Evolutionary conservation across 495 filamentous ascomycete genomes (phyloP), one percentile per base, ranked within the genome.

Genomic region (Penicillium dipodomyicola): DNA sequence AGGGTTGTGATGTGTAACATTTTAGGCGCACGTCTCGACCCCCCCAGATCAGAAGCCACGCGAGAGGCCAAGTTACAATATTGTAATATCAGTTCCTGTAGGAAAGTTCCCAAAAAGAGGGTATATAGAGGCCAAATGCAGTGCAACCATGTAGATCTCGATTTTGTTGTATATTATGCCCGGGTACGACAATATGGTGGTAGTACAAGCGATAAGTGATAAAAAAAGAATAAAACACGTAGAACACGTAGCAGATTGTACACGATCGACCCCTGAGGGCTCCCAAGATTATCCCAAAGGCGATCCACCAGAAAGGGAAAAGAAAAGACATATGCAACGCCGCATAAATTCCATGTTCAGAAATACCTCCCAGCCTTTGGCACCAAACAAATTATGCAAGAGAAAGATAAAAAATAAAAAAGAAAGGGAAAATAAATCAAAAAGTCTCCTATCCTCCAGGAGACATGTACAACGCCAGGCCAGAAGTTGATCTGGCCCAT

Each of bases 381-480:
- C 58, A 59, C 63, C 54, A 47, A 32, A 59, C 52, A 69, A 66
- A 71, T 64, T 65, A 70, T 69, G 60, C 60, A 72, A 62, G 45
- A 64, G 54, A 53, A 65, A 50, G n/a, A n/a, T n/a, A 29, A 32
- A 32, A 54, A 51, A 35, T 50, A 58, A 58, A 53, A 65, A 49
- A 40, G 50, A 58, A 58, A 53, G 64, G 41, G 33, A 35, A 35
- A 54, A 53, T 44, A 53, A 58, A 35, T n/a, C n/a, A 39, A 39
- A 39, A 39, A 64, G 60, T 64, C 59, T 60, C 57, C 59, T 44
- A 56, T 46, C 20, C 45, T 49, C 52, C 42, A 51, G 45, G 54
- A 57, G 51, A 70, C 67, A 67, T 73, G 62, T 69, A 72, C 65
- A 74, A 76, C 71, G 70, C 71, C 70, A 62, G 52, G 58, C 63